A percentile compares a stretch with the other conserved stretches of the same genome.
phyloP scores from a whole-genome alignment of 2,329 filamentous ascomycete species.

The Neofusicoccum sp. region DNA sequence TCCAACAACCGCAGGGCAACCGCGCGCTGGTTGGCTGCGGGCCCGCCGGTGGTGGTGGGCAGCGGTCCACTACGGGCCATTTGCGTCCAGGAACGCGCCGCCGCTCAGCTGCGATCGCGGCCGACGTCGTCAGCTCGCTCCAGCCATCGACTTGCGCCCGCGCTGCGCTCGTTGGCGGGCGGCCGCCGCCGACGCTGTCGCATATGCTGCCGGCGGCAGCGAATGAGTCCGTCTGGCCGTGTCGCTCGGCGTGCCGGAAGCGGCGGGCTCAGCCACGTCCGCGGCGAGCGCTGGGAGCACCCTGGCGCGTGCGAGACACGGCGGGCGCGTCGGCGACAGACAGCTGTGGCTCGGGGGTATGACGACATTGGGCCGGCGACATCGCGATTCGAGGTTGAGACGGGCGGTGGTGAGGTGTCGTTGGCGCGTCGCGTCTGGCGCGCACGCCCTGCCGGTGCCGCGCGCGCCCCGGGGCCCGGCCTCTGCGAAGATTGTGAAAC shows the following conservation, averaged over 20 bases:
- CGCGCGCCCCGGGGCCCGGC: not conserved
- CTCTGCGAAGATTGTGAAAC: not conserved
- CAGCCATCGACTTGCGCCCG: not conserved
- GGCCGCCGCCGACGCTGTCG: not conserved
- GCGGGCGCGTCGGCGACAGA: not conserved
- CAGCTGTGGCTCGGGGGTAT: not conserved
- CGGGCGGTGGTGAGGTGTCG: not conserved
- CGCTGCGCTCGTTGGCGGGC: not conserved
- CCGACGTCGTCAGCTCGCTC: not conserved
- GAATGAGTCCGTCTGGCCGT: not conserved
- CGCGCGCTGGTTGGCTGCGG: not conserved
- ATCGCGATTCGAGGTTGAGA: conserved; percentile 1
- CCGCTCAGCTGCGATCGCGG: no score
- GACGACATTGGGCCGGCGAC: not conserved
- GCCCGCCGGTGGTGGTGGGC: not conserved
- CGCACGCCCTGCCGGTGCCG: no score
- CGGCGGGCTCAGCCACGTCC: not conserved
- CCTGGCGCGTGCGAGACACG: not conserved
- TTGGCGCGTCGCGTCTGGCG: not conserved
- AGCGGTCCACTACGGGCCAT: not conserved
- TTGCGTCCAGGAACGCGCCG: not conserved
- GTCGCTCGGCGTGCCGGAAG: not conserved
- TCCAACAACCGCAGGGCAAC: not conserved
- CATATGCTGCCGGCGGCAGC: not conserved
- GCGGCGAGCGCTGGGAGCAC: not conserved